phyloP scores from a whole-genome alignment of 129 eudicot species.

The Kitagawia praeruptora region DNA sequence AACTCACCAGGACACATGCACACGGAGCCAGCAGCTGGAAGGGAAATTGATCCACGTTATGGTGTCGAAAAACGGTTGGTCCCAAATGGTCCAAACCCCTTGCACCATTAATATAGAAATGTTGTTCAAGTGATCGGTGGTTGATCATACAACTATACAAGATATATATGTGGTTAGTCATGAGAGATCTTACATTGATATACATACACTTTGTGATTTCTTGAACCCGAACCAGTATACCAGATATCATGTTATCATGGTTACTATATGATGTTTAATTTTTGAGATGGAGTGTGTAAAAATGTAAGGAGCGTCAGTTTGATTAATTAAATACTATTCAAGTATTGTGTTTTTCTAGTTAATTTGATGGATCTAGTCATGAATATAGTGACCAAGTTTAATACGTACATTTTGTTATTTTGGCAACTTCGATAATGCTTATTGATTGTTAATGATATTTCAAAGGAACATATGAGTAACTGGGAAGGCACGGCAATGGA shows the following conservation, averaged over 20 bases:
- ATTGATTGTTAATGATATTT: not conserved
- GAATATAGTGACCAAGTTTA: constrained; percentile 7
- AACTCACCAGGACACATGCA: constrained; percentile 2
- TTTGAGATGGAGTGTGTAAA: constrained; percentile 15
- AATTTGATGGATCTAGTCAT: constrained; percentile 3
- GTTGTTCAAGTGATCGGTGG: not conserved
- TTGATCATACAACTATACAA: not conserved
- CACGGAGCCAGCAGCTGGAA: constrained; percentile 7
- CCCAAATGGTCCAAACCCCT: constrained; percentile 86
- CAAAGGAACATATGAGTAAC: constrained; percentile 48
- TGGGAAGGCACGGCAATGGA: constrained; percentile 79
- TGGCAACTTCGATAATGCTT: constrained; percentile 13
- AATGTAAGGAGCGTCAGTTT: not conserved
- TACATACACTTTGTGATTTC: constrained; percentile 10
- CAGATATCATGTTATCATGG: not conserved
- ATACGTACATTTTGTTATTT: constrained; percentile 3
- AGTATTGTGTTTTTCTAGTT: constrained; percentile 12
- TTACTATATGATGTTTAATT: not conserved
- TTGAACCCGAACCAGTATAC: not conserved
- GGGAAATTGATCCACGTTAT: constrained; percentile 50
- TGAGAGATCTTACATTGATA: not conserved
- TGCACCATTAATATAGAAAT: constrained; percentile 43
- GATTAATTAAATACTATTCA: not conserved
- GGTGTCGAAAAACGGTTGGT: constrained; percentile 68
- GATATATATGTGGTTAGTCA: constrained; percentile 16